A percentile compares a stretch with the other conserved stretches of the same genome.
Conservation (phyloP, 495 filamentous ascomycete species). For the Penicillium crystallinum region DNA sequence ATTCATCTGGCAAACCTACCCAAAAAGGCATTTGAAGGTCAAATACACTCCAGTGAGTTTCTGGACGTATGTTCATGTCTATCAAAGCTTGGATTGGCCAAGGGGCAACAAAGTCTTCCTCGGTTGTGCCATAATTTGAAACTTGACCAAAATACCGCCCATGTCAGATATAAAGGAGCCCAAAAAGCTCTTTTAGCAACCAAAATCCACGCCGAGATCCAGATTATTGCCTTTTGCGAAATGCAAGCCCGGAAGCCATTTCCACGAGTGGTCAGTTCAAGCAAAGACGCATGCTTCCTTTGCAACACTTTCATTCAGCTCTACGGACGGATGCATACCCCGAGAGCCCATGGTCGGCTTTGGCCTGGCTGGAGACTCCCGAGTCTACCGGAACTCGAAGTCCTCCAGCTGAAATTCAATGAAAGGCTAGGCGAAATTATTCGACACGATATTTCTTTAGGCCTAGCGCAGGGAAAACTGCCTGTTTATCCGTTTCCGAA, state of each 20-base stretch:
- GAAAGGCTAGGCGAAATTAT: neutral
- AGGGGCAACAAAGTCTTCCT: constrained; percentile 5
- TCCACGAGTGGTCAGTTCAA: constrained; percentile 11
- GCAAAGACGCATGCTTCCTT: constrained; percentile 18
- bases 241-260: neutral
- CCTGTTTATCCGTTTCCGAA: constrained; percentile 7
- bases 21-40: constrained; percentile 10
- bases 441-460: neutral
- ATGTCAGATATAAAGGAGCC: neutral
- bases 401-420: constrained; percentile 11
- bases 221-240: constrained; percentile 16
- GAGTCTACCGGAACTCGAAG: neutral
- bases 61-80: neutral
- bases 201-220: constrained; percentile 16
- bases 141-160: neutral
- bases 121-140: constrained; percentile 1
- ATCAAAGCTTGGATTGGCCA: constrained; percentile 2
- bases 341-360: constrained; percentile 4
- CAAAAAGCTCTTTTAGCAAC: neutral
- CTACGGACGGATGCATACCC: constrained; percentile 3
- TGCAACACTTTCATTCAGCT: constrained; percentile 12
- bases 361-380: constrained; percentile 12
- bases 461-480: constrained; percentile 2
- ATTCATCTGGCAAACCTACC: constrained; percentile 8
- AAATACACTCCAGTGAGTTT: neutral